Base-by-base conservation (phyloP, 257 asterid genomes). In the Fraxinus anomala region DNA sequence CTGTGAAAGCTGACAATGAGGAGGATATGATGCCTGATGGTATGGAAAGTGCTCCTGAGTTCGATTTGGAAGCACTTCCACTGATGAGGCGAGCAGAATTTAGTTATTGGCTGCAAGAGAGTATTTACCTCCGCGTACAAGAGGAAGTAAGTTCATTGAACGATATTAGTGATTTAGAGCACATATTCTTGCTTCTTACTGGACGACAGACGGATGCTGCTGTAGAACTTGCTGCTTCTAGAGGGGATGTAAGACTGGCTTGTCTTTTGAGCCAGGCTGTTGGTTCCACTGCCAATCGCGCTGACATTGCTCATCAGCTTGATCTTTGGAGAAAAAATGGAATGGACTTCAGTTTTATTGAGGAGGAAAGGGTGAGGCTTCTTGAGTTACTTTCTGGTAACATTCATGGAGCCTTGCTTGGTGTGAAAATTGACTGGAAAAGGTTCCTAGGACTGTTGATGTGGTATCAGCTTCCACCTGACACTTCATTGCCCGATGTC, bases 391-490 rank as follows among this genome's bases (percentile, higher is more conserved):
- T 96, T 78, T 79, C 97, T 79, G 99, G 99, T n/a, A 89, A 93
- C 85, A 89, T 93, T 81, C 97, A 79, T 76, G 89, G 82, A 76
- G 92, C 98, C 40, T 82, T 93, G 75, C 82, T 56, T 54, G 96
- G 86, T 85, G 87, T 90, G 68, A 85, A 87, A 80, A 86, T 96
- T 75, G 99, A 96, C 87, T 96, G 99, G 99, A 96, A 93, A 85
- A 89, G 99, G 87, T 96, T 96, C 80, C 74, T 96, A 61, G 98
- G 99, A 70, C 86, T 96, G 84, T 76, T 93, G 85, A 92, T 96
- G 98, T 96, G 99, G 99, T 96, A 90, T 89, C 88, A 93, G 67
- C 96, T 96, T 82, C 83, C 97, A 39, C 96, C 98, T n/a, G 92
- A 94, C 63, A 86, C 82, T 82, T 84, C 96, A n/a, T 85, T 94